Conservation (phyloP, 306 rosid species). For the Casuarina cunninghamiana region DNA sequence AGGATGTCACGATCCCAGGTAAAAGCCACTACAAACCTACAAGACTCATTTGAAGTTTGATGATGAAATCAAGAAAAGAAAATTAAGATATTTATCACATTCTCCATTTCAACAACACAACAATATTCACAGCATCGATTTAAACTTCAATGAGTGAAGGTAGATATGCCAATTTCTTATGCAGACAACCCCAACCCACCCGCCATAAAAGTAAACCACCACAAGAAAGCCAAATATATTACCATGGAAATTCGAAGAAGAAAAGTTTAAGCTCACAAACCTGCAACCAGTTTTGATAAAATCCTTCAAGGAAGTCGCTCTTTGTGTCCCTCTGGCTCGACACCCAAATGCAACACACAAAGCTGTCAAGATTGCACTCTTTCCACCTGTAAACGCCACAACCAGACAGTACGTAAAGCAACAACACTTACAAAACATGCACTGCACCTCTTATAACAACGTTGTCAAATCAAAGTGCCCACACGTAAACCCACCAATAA, state of each 20-base stretch:
- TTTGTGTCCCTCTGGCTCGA: constrained; percentile 89
- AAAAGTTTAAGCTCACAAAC: constrained; percentile 34
- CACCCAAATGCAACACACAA: constrained; percentile 89
- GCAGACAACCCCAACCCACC: not conserved
- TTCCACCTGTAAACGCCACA: constrained; percentile 67
- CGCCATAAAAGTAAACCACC: not conserved
- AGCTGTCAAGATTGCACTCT: constrained; percentile 88
- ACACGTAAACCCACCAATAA: not conserved
- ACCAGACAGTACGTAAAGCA: not conserved
- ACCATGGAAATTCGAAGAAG: not conserved
- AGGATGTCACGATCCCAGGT: not conserved
- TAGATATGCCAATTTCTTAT: not conserved
- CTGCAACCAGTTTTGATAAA: constrained; percentile 83
- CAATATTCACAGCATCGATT: not conserved
- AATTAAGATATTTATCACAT: not conserved
- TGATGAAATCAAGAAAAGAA: not conserved
- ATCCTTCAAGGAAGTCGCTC: constrained; percentile 75
- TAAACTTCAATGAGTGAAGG: not conserved
- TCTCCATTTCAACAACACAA: not conserved
- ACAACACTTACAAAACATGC: not conserved
- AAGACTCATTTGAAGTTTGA: not conserved
- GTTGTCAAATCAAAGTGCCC: not conserved
- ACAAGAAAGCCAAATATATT: not conserved
- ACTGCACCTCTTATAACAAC: not conserved
- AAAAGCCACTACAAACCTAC: not conserved